phyloP scores from a whole-genome alignment of 495 filamentous ascomycete species.

The Hypoxylon fuscum region DNA sequence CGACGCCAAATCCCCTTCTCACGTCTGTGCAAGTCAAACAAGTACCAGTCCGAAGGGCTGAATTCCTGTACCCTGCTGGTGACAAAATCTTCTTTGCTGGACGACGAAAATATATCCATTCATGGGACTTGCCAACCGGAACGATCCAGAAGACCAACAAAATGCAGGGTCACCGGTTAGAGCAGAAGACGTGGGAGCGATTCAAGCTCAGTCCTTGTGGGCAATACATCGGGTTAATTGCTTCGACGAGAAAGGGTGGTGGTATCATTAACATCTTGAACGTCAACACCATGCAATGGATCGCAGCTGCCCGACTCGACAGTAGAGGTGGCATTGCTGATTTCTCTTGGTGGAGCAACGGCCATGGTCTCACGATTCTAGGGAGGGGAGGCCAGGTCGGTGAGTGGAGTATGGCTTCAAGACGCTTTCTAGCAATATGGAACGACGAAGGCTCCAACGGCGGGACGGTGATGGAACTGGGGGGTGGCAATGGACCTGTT shows the following conservation, averaged over 20 bases:
- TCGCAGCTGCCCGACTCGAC: constrained; percentile 82
- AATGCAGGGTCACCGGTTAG: constrained; percentile 81
- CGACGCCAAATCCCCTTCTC: constrained; percentile 82
- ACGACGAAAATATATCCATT: constrained; percentile 89
- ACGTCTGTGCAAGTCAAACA: constrained; percentile 86
- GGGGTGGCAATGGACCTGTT: constrained; percentile 65
- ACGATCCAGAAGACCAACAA: constrained; percentile 77
- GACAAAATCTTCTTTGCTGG: constrained; percentile 84
- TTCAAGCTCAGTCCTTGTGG: constrained; percentile 89
- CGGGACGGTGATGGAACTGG: constrained; percentile 80
- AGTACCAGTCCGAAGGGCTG: constrained; percentile 81
- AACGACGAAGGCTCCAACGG: constrained; percentile 89
- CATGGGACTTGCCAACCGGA: constrained; percentile 87
- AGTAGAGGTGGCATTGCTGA: constrained; percentile 84
- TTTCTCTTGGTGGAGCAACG: constrained; percentile 88
- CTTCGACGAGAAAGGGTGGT: constrained; percentile 80
- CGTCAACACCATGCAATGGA: constrained; percentile 85
- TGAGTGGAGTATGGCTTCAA: constrained; percentile 79
- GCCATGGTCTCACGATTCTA: constrained; percentile 76
- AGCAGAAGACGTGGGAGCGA: constrained; percentile 88
- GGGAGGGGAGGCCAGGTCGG: constrained; percentile 90
- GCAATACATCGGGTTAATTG: constrained; percentile 80
- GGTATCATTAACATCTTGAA: constrained; percentile 88
- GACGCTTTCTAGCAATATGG: constrained; percentile 80
- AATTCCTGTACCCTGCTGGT: constrained; percentile 70